A percentile compares a stretch with the other conserved stretches of the same genome.
Evolutionary conservation across 495 filamentous ascomycete genomes (phyloP).

Genomic region (Friedmanniomyces simplex): DNA sequence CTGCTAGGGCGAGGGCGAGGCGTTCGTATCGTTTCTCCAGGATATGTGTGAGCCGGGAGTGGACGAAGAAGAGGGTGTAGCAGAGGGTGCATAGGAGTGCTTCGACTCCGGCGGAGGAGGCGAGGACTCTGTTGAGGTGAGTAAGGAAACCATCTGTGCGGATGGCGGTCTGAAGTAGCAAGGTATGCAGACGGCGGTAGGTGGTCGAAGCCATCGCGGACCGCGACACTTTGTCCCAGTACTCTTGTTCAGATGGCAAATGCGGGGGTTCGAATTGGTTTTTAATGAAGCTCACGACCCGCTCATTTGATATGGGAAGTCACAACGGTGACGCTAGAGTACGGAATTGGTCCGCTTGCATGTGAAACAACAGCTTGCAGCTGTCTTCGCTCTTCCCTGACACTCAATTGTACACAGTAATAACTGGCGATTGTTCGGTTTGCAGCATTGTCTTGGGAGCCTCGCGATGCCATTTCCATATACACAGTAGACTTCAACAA

Average conservation of each 20-base stretch:
- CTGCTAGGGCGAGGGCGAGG: conserved; percentile 13
- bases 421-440: too few species aligned
- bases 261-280: too few species aligned
- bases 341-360: not conserved
- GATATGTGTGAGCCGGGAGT: conserved; percentile 9
- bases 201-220: not conserved
- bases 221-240: too few species aligned
- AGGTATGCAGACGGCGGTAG: not conserved
- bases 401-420: too few species aligned
- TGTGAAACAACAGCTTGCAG: not conserved
- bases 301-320: too few species aligned
- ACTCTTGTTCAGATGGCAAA: too few species aligned
- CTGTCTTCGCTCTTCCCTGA: not conserved
- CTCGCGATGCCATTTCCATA: not conserved
- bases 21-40: conserved; percentile 15
- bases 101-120: conserved; percentile 22
- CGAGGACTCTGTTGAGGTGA: conserved; percentile 25
- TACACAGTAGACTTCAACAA: not conserved
- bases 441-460: not conserved
- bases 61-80: conserved; percentile 25
- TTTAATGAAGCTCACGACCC: too few species aligned
- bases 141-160: conserved; percentile 19
- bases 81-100: conserved; percentile 22
- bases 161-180: not conserved
- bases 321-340: not conserved